phyloP scores from a whole-genome alignment of 352 stramenopile species.

The Elongisporangium undulatum region DNA sequence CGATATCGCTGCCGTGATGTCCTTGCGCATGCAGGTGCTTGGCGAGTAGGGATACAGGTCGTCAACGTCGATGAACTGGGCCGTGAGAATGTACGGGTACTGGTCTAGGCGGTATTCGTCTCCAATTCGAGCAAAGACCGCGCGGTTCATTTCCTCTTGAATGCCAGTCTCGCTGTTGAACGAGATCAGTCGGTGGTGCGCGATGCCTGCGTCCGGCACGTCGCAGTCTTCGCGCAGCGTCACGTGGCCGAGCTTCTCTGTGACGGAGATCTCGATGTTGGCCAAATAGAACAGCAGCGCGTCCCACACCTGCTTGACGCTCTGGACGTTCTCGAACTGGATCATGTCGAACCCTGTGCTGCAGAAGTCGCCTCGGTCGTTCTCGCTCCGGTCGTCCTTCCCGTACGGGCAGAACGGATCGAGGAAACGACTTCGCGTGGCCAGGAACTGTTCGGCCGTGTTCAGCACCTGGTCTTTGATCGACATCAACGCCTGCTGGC shows the following conservation, averaged over 20 bases:
- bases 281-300: slow-evolving; percentile 40
- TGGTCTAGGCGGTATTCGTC: slow-evolving; percentile 32
- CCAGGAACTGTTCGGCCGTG: slow-evolving; percentile 18
- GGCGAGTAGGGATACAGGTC: slow-evolving; percentile 26
- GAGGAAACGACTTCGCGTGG: slow-evolving; percentile 9
- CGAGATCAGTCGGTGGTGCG: slow-evolving; percentile 42
- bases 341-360: slow-evolving; percentile 38
- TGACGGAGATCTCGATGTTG: slow-evolving; percentile 62
- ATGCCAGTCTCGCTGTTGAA: slow-evolving; percentile 7
- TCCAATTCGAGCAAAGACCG: slow-evolving; percentile 10
- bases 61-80: slow-evolving; percentile 32
- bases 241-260: slow-evolving; percentile 46
- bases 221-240: slow-evolving; percentile 57
- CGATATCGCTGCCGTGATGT: slow-evolving; percentile 19
- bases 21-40: slow-evolving; percentile 19
- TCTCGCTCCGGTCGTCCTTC: slow-evolving; percentile 35
- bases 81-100: slow-evolving; percentile 6
- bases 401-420: slow-evolving; percentile 19
- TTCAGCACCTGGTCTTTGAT: slow-evolving; percentile 23
- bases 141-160: too few species aligned
- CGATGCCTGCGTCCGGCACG: slow-evolving; percentile 27
- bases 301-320: slow-evolving; percentile 47
- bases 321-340: slow-evolving; percentile 31
- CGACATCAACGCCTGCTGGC: slow-evolving; percentile 2
- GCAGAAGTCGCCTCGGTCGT: slow-evolving; percentile 32